A percentile compares a stretch with the other conserved stretches of the same genome.
Conservation (phyloP, 1,284 basidiomycete genomes). For the Trichosporon sp. region DNA sequence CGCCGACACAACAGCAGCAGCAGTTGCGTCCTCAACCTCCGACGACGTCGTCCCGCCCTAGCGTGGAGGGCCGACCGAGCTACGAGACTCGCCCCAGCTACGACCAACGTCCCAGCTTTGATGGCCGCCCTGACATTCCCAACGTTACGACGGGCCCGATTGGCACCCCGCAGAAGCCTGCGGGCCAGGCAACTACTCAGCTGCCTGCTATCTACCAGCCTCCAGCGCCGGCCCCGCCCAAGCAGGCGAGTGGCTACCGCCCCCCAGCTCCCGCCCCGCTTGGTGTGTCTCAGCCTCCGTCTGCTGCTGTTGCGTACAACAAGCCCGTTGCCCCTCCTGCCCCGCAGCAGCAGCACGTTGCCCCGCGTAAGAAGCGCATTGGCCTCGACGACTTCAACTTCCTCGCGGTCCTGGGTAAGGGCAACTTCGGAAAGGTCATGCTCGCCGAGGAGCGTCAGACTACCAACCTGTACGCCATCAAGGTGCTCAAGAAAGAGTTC, state of each 20-base stretch:
- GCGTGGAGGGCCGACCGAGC: constrained; percentile 12
- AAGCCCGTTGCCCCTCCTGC: constrained; percentile 18
- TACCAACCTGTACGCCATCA: constrained; percentile 93
- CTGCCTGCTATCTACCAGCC: constrained; percentile 23
- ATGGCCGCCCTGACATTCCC: constrained; percentile 6
- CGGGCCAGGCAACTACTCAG: constrained; percentile 31
- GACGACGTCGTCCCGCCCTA: constrained; percentile 42
- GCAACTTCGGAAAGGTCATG: constrained; percentile 99
- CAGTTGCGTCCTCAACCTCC: constrained; percentile 31
- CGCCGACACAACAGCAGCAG: constrained; percentile 26
- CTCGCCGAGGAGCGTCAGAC: constrained; percentile 95
- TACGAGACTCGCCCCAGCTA: constrained; percentile 24
- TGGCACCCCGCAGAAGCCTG: constrained; percentile 36
- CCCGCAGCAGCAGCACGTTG: constrained; percentile 27
- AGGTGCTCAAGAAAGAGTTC: constrained; percentile 99
- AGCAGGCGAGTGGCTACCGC: constrained; percentile 54
- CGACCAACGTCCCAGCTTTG: constrained; percentile 24
- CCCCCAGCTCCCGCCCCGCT: constrained; percentile 19
- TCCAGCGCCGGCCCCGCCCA: neutral
- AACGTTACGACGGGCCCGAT: constrained; percentile 3
- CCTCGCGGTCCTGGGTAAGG: constrained; percentile 96
- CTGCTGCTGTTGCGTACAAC: neutral
- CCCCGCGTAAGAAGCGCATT: constrained; percentile 72
- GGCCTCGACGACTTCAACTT: constrained; percentile 99
- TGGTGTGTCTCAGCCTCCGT: neutral